Evolutionary conservation across 2,329 filamentous ascomycete genomes (phyloP).

Genomic region (Onygenales sp.): DNA sequence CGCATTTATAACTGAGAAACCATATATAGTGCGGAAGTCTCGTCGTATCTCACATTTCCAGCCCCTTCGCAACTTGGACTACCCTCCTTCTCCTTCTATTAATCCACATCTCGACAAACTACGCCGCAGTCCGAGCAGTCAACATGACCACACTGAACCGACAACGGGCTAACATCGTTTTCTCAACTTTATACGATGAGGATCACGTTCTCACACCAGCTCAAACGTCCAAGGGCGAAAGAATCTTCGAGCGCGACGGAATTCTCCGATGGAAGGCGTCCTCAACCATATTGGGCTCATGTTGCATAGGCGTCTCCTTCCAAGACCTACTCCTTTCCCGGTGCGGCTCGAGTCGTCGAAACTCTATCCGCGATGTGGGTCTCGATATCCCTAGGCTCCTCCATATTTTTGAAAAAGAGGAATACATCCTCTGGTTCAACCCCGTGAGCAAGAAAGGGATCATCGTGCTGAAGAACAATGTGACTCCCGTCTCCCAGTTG

Average conservation of each 20-base stretch:
- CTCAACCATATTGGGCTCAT: constrained; percentile 41
- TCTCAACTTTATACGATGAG: constrained; percentile 46
- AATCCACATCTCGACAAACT: constrained; percentile 75
- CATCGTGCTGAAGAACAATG: constrained; percentile 56
- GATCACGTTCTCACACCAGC: constrained; percentile 45
- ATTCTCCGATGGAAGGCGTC: constrained; percentile 49
- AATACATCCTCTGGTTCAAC: constrained; percentile 55
- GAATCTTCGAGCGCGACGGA: constrained; percentile 53
- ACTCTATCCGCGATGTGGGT: constrained; percentile 21
- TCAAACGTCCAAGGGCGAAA: constrained; percentile 52
- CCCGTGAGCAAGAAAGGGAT: constrained; percentile 33
- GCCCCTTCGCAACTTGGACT: constrained; percentile 61
- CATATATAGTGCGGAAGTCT: constrained; percentile 56
- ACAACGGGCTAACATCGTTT: constrained; percentile 73
- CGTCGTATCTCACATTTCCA: constrained; percentile 66
- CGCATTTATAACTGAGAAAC: neutral
- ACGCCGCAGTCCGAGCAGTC: constrained; percentile 73
- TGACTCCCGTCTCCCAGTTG: constrained; percentile 42
- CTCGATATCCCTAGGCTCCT: constrained; percentile 40
- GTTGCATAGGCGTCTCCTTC: constrained; percentile 45
- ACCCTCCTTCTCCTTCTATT: constrained; percentile 62
- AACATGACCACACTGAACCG: constrained; percentile 76
- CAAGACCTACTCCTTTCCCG: constrained; percentile 20
- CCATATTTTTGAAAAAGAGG: constrained; percentile 40
- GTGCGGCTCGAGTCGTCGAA: constrained; percentile 4